Percentiles rank a stretch among this genome's conserved stretches.
These are phyloP conservation scores for Alternaria sp. DNA, from an alignment of 2,329 filamentous ascomycete species.

Conservation along the genomic window DNA sequence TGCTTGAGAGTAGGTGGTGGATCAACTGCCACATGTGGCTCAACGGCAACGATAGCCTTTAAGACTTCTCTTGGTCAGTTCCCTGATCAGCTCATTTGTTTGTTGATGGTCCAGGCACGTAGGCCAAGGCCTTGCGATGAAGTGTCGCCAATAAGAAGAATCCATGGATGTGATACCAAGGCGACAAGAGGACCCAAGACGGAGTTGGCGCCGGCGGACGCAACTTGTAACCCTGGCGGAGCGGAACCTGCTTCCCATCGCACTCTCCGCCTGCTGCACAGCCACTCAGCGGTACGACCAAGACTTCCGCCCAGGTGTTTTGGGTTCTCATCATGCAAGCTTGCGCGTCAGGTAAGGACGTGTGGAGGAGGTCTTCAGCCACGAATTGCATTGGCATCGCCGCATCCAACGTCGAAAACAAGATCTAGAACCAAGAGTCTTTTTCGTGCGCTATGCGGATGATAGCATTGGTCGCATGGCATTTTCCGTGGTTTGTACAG, in stretches of 20 bases:
- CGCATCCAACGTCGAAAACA: not conserved
- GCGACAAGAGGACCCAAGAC: slow-evolving; percentile 33
- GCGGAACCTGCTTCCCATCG: slow-evolving; percentile 14
- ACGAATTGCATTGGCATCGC: not conserved
- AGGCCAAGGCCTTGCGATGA: slow-evolving; percentile 32
- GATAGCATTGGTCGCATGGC: not conserved
- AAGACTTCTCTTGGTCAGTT: slow-evolving; percentile 13
- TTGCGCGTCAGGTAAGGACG: not conserved
- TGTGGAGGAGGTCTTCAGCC: not conserved
- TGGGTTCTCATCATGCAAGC: not conserved
- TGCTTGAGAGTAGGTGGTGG: not conserved
- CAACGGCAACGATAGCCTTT: slow-evolving; percentile 1
- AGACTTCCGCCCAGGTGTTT: slow-evolving; percentile 11
- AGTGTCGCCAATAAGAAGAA: slow-evolving; percentile 9
- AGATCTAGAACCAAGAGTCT: not conserved
- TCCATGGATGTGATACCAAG: slow-evolving; percentile 22
- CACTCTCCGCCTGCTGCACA: slow-evolving; percentile 6
- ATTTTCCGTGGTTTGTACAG: not conserved
- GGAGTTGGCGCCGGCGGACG: slow-evolving; percentile 21
- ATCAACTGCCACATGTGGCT: not conserved
- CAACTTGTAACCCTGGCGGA: slow-evolving; percentile 15
- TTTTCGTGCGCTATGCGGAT: not conserved
- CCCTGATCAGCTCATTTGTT: slow-evolving; percentile 1
- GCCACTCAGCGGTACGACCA: slow-evolving; percentile 10
- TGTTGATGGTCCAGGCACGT: slow-evolving; percentile 30